These are phyloP conservation scores for Cladosporium cucumerinum DNA, from an alignment of 2,329 filamentous ascomycete species.

Conservation along the genomic window DNA sequence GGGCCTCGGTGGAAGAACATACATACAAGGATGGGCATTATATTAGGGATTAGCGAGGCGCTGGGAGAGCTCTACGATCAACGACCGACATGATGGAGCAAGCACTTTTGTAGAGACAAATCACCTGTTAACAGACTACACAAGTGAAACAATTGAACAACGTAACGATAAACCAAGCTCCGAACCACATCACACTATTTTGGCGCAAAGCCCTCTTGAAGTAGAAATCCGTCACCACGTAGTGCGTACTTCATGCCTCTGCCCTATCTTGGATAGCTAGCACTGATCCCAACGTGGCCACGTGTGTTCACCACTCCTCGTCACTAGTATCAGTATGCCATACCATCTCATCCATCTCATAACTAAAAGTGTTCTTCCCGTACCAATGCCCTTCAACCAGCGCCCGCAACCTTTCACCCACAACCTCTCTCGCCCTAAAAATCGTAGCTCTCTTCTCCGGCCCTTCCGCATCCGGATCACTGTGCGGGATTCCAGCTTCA, in stretches of 20 bases:
- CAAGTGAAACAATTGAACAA: background rate
- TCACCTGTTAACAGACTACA: background rate
- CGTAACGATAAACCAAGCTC: background rate
- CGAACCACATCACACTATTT: background rate
- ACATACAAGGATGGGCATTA: slow-evolving; percentile 5
- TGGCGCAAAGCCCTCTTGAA: background rate
- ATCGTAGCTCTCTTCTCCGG: background rate
- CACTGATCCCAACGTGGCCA: background rate
- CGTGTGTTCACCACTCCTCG: slow-evolving; percentile 31
- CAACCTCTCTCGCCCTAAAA: background rate
- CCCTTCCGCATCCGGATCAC: background rate
- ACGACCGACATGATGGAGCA: slow-evolving; percentile 10
- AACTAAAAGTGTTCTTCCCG: slow-evolving; percentile 25
- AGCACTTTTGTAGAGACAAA: background rate
- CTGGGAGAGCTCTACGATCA: slow-evolving; percentile 5
- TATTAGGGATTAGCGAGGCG: slow-evolving; percentile 12
- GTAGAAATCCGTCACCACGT: background rate
- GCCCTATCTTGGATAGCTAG: background rate
- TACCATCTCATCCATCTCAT: slow-evolving; percentile 30
- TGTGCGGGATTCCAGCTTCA: slow-evolving; percentile 21
- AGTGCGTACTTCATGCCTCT: background rate
- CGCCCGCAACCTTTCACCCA: slow-evolving; percentile 20
- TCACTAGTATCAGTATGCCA: slow-evolving; percentile 36
- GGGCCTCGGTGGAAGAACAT: background rate
- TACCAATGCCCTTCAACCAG: slow-evolving; percentile 30